Base-by-base conservation (phyloP, 768 basidiomycete species). In the Russula sp. region DNA sequence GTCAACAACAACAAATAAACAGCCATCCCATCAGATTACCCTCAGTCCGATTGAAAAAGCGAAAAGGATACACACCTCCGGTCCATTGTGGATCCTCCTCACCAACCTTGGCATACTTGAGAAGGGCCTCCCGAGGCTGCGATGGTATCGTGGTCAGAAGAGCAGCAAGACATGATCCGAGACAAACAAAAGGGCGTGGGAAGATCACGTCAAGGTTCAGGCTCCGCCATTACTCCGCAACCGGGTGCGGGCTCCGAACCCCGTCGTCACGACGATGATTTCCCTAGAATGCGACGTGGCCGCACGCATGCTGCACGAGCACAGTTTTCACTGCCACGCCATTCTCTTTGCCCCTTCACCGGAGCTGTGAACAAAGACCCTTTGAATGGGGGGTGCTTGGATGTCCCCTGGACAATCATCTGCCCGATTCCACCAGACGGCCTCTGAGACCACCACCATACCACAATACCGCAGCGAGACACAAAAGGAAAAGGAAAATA, bases 91-190 rank as follows among this genome's bases (percentile, higher is more conserved):
- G 92, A 73, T 96, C 88, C 64, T 82, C 77, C 49, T 91, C 88
- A 65, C 87, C 86, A 61, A 76, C 72, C 18, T 87, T 76, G 39
- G 97, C 97, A 69, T 94, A 98, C 76, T 87, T 93, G 80, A 98
- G 89, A 60, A 99, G 78, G 4, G 97, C 97, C 76, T 97, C 95
- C 65, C 97, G 88, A 48, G 97, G 97, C 96, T 98, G 76, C 27
- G 69, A 71, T 7, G 13, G 13, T 20, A 49, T 65, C 50, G 56
- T 65, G 64, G 61, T 62, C 61, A 65, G 61, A 50, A 39, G 32
- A 49, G 50, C 20, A 39, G 45, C 20, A 39, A 34, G 61, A 39
- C 51, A 48, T 32, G 55, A 57, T 54, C 55, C 50, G 64, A 63
- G 20, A 51, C 45, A 35, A 49, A 62, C 39, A 55, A 45, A 48